A percentile compares a stretch with the other conserved stretches of the same genome.
These are phyloP conservation scores for Vigna hirtella DNA, from an alignment of 306 rosid genomes.

Conservation along the genomic window DNA sequence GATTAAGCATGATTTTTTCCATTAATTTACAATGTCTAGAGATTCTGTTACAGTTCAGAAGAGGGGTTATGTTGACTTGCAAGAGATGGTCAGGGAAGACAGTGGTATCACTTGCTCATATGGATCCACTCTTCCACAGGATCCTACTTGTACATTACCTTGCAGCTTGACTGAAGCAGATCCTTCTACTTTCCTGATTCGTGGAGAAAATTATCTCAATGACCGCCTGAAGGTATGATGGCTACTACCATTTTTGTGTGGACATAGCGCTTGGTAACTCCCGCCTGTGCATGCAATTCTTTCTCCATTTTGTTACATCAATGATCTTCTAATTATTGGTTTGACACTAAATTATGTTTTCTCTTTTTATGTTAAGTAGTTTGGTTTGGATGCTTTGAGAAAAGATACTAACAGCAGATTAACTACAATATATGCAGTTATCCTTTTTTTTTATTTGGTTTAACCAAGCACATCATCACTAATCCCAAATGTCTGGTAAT, in stretches of 20 bases:
- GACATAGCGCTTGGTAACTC: conserved; percentile 12
- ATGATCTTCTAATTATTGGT: not conserved
- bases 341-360: conserved; percentile 24
- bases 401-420: conserved; percentile 30
- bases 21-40: conserved; percentile 43
- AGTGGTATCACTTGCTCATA: conserved; percentile 56
- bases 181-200: conserved; percentile 87
- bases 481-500: conserved; percentile 35
- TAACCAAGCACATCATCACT: conserved; percentile 17
- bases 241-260: conserved; percentile 25
- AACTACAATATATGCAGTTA: not conserved
- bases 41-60: conserved; percentile 72
- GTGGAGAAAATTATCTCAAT: conserved; percentile 79
- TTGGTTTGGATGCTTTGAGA: conserved; percentile 29
- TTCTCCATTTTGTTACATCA: conserved; percentile 16
- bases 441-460: conserved; percentile 30
- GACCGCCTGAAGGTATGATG: conserved; percentile 72
- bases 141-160: conserved; percentile 69
- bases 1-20: conserved; percentile 40
- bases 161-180: conserved; percentile 86
- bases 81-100: conserved; percentile 74
- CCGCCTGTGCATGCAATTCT: conserved; percentile 1
- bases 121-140: conserved; percentile 89
- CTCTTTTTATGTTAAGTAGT: conserved; percentile 22
- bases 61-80: conserved; percentile 81